Evolutionary conservation across 1,139 yeast species (phyloP), one percentile per base, ranked within the genome.

Genomic region (Pichia sp.): DNA sequence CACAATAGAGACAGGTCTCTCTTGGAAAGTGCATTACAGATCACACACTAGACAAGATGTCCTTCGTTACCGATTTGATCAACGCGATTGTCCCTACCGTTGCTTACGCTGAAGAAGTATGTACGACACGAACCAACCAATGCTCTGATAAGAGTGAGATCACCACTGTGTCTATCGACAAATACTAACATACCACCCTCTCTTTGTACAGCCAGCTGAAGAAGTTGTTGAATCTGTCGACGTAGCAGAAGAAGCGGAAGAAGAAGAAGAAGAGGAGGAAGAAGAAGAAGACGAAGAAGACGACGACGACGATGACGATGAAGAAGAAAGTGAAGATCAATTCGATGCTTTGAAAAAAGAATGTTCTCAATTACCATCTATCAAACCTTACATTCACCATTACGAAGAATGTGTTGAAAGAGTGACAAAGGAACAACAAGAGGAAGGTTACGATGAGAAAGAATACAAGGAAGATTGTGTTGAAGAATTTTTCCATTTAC

Each of bases 401-500:
- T 88, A 83, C 69, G 81, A 84, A 49, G 96, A 89, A 67, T 91
- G 98, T 74, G 78, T 79, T 47, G 96, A 84, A 66, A 85, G 97
- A 71, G 97, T 91, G 53, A 79, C 89, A 53, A 77, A 80, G 64
- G 95, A 80, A 59, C 75, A 72, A 71, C 84, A 85, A 68, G 89
- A 85, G 59, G 82, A 77, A 53, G 94, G 70, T 51, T 88, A 89
- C 63, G 95, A 69, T 28, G 79, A 81, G 44, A 74, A 74, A 59
- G 79, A 72, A n/a, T 74, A 85, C 73, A 88, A 89, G 69, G 97
- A 89, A 71, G 95, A 89, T 68, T 91, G 98, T 72, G 82, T 89
- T 51, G 97, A 91, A 68, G 98, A 91, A 69, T 91, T 83, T 69
- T 89, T 89, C 89, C 97, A 91, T 69, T 74, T 88, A 63, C 85